A percentile compares a stretch with the other conserved stretches of the same genome.
phyloP scores from a whole-genome alignment of 1,284 basidiomycete genomes.

The Cutaneotrichosporon sp. region DNA sequence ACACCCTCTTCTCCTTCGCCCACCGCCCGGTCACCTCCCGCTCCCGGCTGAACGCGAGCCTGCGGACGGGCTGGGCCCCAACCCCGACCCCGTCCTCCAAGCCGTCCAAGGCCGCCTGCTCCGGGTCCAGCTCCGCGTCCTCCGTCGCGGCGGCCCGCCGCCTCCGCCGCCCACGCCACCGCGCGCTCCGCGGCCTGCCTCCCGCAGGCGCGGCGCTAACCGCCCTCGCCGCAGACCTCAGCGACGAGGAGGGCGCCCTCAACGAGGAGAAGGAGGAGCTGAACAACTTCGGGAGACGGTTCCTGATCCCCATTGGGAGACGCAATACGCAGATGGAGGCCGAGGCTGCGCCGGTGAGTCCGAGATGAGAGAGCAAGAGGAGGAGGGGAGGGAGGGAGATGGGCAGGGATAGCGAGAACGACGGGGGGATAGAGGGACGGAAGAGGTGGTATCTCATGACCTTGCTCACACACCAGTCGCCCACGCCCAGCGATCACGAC shows the following conservation, averaged over 20 bases:
- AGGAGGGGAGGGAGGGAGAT: too few species aligned
- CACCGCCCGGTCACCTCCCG: constrained; percentile 35
- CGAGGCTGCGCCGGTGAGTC: constrained; percentile 45
- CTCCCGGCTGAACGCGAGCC: constrained; percentile 24
- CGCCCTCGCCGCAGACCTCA: constrained; percentile 39
- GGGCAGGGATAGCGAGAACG: too few species aligned
- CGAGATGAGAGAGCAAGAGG: neutral
- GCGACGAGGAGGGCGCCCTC: constrained; percentile 41
- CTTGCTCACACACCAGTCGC: constrained; percentile 35
- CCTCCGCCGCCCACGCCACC: constrained; percentile 25
- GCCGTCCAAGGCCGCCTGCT: neutral
- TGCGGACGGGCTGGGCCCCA: neutral
- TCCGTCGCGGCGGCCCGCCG: neutral
- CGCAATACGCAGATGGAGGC: constrained; percentile 50
- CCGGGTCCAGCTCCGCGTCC: constrained; percentile 7
- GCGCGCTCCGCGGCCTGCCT: constrained; percentile 37
- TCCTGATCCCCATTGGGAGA: constrained; percentile 47
- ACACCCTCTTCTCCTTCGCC: constrained; percentile 38
- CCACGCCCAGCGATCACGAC: constrained; percentile 46
- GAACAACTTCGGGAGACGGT: constrained; percentile 47
- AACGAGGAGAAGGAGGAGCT: constrained; percentile 41
- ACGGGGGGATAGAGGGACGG: too few species aligned
- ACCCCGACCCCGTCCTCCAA: too few species aligned
- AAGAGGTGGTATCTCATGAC: too few species aligned
- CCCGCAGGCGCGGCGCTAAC: constrained; percentile 37